Evolutionary conservation across 192 early-diverging fungal species (phyloP).

Genomic region (Coemansia sp.): DNA sequence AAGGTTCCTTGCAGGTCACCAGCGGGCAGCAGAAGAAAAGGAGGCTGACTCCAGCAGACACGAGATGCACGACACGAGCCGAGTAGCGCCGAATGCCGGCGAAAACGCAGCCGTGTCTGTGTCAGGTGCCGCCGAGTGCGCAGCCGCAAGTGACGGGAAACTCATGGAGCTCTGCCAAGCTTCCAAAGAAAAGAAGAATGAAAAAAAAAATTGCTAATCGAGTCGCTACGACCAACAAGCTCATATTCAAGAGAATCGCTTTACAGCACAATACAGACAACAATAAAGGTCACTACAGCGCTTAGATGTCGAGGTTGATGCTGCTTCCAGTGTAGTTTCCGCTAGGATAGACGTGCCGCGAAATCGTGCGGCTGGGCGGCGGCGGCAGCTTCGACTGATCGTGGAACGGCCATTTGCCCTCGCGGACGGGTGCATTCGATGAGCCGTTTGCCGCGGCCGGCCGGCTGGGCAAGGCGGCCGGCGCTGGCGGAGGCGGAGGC

Average conservation of each 20-base stretch:
- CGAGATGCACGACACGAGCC: not conserved
- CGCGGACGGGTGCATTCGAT: constrained; percentile 26
- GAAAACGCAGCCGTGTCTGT: too few species aligned
- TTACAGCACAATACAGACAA: too few species aligned
- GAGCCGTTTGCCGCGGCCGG: constrained; percentile 1
- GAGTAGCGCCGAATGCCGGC: not conserved
- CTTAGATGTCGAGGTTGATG: constrained; percentile 23
- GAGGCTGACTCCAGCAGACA: too few species aligned
- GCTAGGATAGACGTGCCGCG: constrained; percentile 36
- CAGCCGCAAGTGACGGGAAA: not conserved
- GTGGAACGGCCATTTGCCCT: constrained; percentile 51
- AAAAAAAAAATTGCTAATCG: too few species aligned
- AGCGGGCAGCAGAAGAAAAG: too few species aligned
- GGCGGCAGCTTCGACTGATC: constrained; percentile 23
- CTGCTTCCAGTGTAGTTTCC: constrained; percentile 33
- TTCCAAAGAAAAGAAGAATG: too few species aligned
- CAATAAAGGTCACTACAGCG: not conserved
- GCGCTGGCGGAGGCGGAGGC: constrained; percentile 30
- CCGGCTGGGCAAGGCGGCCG: constrained; percentile 1
- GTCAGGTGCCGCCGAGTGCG: not conserved
- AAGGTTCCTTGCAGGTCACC: too few species aligned
- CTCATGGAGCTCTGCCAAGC: too few species aligned
- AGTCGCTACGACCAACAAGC: too few species aligned
- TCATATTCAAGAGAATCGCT: too few species aligned
- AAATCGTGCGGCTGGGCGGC: constrained; percentile 12